Percentiles rank a stretch among this genome's conserved stretches.
These are phyloP conservation scores for Aureobasidium namibiae DNA, from an alignment of 2,329 filamentous ascomycete genomes.

Conservation along the genomic window DNA sequence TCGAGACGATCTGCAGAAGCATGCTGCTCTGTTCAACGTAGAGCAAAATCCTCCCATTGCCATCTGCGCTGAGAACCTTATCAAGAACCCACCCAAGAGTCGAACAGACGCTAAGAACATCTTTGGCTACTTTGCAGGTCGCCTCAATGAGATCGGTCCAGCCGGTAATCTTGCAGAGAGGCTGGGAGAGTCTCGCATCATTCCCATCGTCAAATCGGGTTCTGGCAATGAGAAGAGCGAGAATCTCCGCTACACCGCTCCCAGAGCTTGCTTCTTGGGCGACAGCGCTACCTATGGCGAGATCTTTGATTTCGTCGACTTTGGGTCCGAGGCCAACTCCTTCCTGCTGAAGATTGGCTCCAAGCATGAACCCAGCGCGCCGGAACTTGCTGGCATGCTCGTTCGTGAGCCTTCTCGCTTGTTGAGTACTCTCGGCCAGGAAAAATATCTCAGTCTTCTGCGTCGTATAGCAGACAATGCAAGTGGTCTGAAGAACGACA, in stretches of 20 bases:
- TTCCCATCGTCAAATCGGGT: slow-evolving; percentile 50
- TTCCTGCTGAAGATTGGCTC: slow-evolving; percentile 86
- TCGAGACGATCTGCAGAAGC: slow-evolving; percentile 63
- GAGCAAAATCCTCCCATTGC: slow-evolving; percentile 69
- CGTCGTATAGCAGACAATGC: slow-evolving; percentile 71
- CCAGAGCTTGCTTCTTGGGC: slow-evolving; percentile 74
- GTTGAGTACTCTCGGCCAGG: slow-evolving; percentile 69
- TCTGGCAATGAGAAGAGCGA: slow-evolving; percentile 33
- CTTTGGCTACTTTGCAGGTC: slow-evolving; percentile 76
- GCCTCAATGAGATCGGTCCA: slow-evolving; percentile 61
- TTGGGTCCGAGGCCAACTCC: slow-evolving; percentile 75
- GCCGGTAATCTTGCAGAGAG: slow-evolving; percentile 48
- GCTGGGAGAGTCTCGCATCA: slow-evolving; percentile 58
- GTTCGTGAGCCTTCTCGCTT: slow-evolving; percentile 76
- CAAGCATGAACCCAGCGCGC: slow-evolving; percentile 80
- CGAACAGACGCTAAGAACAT: slow-evolving; percentile 58
- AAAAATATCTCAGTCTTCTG: slow-evolving; percentile 80
- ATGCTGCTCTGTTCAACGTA: slow-evolving; percentile 82
- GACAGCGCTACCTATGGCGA: slow-evolving; percentile 65
- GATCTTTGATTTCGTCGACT: slow-evolving; percentile 96
- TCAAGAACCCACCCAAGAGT: slow-evolving; percentile 62
- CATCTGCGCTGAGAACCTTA: slow-evolving; percentile 65
- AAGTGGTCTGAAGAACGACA: slow-evolving; percentile 65
- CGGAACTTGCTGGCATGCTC: slow-evolving; percentile 77
- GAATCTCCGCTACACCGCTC: slow-evolving; percentile 51